Evolutionary conservation across 2,329 filamentous ascomycete species (phyloP).

Genomic region (Colletotrichum plurivorum): DNA sequence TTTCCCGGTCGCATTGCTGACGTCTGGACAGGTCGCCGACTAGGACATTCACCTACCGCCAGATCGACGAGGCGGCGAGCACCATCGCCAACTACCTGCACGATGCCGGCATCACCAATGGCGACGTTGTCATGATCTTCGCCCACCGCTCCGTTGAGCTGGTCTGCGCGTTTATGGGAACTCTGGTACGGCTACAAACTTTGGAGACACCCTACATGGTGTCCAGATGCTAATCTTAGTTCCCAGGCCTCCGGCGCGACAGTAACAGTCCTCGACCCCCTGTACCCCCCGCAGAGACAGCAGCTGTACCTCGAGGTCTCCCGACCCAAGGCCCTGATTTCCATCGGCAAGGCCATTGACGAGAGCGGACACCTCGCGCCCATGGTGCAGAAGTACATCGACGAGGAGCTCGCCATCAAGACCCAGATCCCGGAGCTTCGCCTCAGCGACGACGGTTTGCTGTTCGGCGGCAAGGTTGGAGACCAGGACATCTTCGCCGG

Average conservation of each 20-base stretch:
- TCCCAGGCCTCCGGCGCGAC: slow-evolving; percentile 80
- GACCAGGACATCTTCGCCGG: slow-evolving; percentile 77
- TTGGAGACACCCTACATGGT: slow-evolving; percentile 21
- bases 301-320: slow-evolving; percentile 83
- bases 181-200: slow-evolving; percentile 8
- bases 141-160: too few species aligned
- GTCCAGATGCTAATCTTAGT: slow-evolving; percentile 57
- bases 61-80: slow-evolving; percentile 90
- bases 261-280: slow-evolving; percentile 8
- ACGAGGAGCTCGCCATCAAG: slow-evolving; percentile 79
- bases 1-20: too few species aligned
- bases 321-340: slow-evolving; percentile 78
- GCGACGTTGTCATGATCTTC: slow-evolving; percentile 85
- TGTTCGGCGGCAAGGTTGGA: slow-evolving; percentile 77
- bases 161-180: slow-evolving; percentile 66
- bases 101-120: slow-evolving; percentile 78
- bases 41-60: slow-evolving; percentile 83
- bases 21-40: slow-evolving; percentile 54
- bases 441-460: slow-evolving; percentile 77
- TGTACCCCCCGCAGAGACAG: slow-evolving; percentile 46
- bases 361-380: slow-evolving; percentile 63
- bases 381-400: slow-evolving; percentile 64
- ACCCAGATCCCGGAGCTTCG: slow-evolving; percentile 81
- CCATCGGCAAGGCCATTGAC: slow-evolving; percentile 79
- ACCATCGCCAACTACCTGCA: slow-evolving; percentile 84